These are phyloP conservation scores for Fomitopsis betulina DNA, from an alignment of 1,284 basidiomycete species.

Conservation along the genomic window DNA sequence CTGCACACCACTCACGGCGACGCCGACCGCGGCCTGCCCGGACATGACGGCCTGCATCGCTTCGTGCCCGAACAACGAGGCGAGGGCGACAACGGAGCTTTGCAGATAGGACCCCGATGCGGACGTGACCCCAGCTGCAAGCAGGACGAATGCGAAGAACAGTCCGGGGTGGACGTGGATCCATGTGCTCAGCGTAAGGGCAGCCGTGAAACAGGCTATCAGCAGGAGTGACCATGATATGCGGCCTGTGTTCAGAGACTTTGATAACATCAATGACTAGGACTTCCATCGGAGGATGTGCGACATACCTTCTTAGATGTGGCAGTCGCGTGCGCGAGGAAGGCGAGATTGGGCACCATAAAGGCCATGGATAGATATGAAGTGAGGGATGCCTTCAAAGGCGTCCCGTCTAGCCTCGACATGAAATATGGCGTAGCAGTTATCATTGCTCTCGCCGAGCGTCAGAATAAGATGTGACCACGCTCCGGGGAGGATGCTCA, in stretches of 20 bases:
- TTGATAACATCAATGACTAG: background rate
- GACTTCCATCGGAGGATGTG: background rate
- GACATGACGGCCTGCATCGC: slow-evolving; percentile 70
- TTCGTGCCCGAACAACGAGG: slow-evolving; percentile 65
- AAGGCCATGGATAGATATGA: slow-evolving; percentile 68
- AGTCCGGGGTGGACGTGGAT: slow-evolving; percentile 43
- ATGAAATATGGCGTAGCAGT: slow-evolving; percentile 76
- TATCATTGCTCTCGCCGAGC: slow-evolving; percentile 51
- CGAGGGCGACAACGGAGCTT: slow-evolving; percentile 64
- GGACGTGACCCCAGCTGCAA: slow-evolving; percentile 53
- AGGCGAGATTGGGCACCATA: slow-evolving; percentile 59
- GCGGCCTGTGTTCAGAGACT: slow-evolving; percentile 23
- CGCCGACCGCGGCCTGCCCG: slow-evolving; percentile 74
- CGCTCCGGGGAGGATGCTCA: slow-evolving; percentile 26
- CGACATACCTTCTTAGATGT: slow-evolving; percentile 59
- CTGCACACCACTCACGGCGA: slow-evolving; percentile 68
- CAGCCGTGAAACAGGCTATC: slow-evolving; percentile 45
- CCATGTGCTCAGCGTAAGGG: slow-evolving; percentile 60
- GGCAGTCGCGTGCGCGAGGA: slow-evolving; percentile 66
- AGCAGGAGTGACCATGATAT: slow-evolving; percentile 17
- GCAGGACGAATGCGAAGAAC: slow-evolving; percentile 62
- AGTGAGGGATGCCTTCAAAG: slow-evolving; percentile 54
- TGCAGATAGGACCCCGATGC: slow-evolving; percentile 63
- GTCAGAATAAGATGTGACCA: background rate
- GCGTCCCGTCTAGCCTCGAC: slow-evolving; percentile 52